Conservation (phyloP, 192 early-diverging fungal genomes). For the Rhizophagus clarus region DNA sequence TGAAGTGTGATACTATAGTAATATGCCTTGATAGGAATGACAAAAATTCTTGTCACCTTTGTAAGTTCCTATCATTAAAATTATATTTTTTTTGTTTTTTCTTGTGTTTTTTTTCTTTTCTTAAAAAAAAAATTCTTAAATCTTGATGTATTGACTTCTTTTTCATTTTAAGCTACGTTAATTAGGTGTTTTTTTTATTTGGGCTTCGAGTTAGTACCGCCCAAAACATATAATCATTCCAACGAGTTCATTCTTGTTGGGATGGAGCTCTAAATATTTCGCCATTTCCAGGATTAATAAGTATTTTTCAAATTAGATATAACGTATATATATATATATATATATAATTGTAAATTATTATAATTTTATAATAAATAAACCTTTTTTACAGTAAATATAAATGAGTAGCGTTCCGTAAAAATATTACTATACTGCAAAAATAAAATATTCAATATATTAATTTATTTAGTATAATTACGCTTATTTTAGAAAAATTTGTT, state of each 20-base stretch:
- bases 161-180: neutral
- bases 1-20: constrained; percentile 12
- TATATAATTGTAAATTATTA: no score
- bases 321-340: no score
- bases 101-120: no score
- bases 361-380: no score
- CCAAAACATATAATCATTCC: neutral
- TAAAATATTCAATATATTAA: no score
- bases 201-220: neutral
- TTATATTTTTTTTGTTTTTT: neutral
- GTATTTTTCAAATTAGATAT: no score
- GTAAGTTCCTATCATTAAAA: constrained; percentile 15
- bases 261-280: neutral
- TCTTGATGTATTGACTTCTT: neutral
- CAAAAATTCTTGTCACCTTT: neutral
- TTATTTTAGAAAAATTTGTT: no score
- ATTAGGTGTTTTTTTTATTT: constrained; percentile 19
- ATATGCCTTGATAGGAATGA: constrained; percentile 21
- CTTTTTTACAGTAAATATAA: no score
- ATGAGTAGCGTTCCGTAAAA: no score
- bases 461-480: no score
- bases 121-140: neutral
- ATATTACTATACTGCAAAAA: no score
- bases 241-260: constrained; percentile 18
- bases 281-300: no score